Conservation (phyloP, 2,329 filamentous ascomycete species). For the Pleurostoma richardsiae region DNA sequence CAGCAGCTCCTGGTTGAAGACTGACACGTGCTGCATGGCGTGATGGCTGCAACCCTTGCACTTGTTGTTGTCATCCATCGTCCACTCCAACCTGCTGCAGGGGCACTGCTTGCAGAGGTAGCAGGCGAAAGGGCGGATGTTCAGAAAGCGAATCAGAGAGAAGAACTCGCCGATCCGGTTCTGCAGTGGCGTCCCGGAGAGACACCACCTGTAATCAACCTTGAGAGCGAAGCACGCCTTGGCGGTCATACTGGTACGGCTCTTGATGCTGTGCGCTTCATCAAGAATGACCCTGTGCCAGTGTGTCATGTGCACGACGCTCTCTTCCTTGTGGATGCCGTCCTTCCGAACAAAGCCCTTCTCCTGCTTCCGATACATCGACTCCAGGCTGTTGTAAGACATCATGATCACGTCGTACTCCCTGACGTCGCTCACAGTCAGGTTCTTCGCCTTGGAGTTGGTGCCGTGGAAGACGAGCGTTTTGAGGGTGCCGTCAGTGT, state of each 20-base stretch:
- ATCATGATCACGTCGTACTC: conserved; percentile 94
- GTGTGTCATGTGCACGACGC: conserved; percentile 74
- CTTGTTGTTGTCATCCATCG: conserved; percentile 63
- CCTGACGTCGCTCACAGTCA: conserved; percentile 69
- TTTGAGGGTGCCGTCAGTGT: conserved; percentile 85
- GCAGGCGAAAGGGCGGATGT: conserved; percentile 82
- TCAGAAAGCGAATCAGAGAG: conserved; percentile 86
- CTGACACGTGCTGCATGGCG: conserved; percentile 56
- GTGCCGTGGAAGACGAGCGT: conserved; percentile 89
- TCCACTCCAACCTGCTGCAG: conserved; percentile 82
- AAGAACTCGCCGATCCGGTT: conserved; percentile 98
- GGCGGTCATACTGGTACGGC: conserved; percentile 82
- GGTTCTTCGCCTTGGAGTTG: conserved; percentile 74
- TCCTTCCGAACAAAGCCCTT: conserved; percentile 83
- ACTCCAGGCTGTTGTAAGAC: conserved; percentile 90
- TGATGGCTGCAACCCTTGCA: conserved; percentile 63
- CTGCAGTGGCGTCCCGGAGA: conserved; percentile 91
- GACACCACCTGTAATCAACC: conserved; percentile 87
- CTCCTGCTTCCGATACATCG: conserved; percentile 84
- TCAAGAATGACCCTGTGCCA: conserved; percentile 93
- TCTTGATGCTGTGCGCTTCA: conserved; percentile 83
- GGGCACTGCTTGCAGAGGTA: conserved; percentile 89
- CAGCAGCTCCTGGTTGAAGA: conserved; percentile 70
- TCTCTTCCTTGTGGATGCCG: conserved; percentile 73
- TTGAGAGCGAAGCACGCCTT: conserved; percentile 92